These are phyloP conservation scores for Coniophora puteana DNA, from an alignment of 1,284 basidiomycete species.

Conservation along the genomic window DNA sequence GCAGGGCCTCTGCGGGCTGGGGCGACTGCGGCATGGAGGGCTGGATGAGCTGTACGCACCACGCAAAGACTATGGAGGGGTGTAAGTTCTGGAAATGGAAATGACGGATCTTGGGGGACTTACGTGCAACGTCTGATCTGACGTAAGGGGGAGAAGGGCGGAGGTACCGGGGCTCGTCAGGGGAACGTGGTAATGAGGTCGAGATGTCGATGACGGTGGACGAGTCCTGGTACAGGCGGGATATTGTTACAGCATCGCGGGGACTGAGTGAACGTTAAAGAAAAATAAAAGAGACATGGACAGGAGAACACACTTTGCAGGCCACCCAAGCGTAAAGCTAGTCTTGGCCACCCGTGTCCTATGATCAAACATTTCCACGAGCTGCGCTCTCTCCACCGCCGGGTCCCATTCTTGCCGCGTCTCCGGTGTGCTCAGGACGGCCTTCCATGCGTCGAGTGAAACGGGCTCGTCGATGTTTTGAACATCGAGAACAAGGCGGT, in stretches of 20 bases:
- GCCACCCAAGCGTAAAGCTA: slow-evolving; percentile 93
- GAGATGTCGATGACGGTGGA: slow-evolving; percentile 89
- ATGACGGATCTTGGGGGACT: slow-evolving; percentile 29
- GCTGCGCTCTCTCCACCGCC: slow-evolving; percentile 81
- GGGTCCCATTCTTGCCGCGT: slow-evolving; percentile 90
- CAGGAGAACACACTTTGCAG: slow-evolving; percentile 73
- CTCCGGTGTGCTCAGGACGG: slow-evolving; percentile 82
- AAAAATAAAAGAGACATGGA: slow-evolving; percentile 2
- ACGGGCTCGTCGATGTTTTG: slow-evolving; percentile 57
- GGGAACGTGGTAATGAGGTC: slow-evolving; percentile 91
- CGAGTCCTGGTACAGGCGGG: slow-evolving; percentile 77
- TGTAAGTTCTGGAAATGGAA: slow-evolving; percentile 11
- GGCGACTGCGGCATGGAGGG: slow-evolving; percentile 32
- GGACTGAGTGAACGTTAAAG: slow-evolving; percentile 50
- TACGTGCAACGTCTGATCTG: slow-evolving; percentile 82
- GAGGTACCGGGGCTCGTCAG: slow-evolving; percentile 91
- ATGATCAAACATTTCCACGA: slow-evolving; percentile 86
- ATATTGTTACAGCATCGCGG: slow-evolving; percentile 90
- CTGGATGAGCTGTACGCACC: slow-evolving; percentile 79
- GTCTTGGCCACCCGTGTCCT: slow-evolving; percentile 86
- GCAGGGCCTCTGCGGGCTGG: slow-evolving; percentile 33
- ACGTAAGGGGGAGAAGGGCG: slow-evolving; percentile 94
- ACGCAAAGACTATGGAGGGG: slow-evolving; percentile 76
- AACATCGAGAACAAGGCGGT: slow-evolving; percentile 81
- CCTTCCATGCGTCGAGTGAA: slow-evolving; percentile 78